Evolutionary conservation across 148 eudicot genomes (phyloP).

Genomic region (Oxyria digyna): DNA sequence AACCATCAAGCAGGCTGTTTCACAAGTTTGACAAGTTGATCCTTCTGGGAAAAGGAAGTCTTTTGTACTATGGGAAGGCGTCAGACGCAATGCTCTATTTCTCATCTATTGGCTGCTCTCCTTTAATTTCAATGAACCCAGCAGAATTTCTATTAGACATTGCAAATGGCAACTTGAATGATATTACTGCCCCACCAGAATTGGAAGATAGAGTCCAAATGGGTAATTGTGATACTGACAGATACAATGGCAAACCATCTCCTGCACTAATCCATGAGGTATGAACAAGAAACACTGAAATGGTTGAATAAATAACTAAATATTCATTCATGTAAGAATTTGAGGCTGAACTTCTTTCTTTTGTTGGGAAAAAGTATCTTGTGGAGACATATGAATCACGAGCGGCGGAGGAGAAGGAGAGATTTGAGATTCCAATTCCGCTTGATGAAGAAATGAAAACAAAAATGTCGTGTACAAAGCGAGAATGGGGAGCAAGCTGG

Average conservation of each 20-base stretch:
- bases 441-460: conserved; percentile 50
- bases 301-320: too few species aligned
- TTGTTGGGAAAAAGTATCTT: conserved; percentile 39
- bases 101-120: conserved; percentile 69
- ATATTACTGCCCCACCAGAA: conserved; percentile 72
- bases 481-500: conserved; percentile 99
- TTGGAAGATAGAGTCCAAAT: conserved; percentile 71
- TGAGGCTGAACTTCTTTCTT: not conserved
- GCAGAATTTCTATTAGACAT: conserved; percentile 91
- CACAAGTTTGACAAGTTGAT: conserved; percentile 86
- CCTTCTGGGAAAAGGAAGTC: conserved; percentile 81
- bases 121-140: conserved; percentile 87
- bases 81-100: conserved; percentile 78
- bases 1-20: conserved; percentile 94
- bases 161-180: conserved; percentile 78
- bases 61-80: conserved; percentile 83
- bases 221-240: conserved; percentile 34
- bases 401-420: conserved; percentile 48
- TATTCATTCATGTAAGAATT: not conserved
- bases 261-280: conserved; percentile 71
- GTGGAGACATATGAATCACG: conserved; percentile 82
- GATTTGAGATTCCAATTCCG: conserved; percentile 42
- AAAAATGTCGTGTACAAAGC: conserved; percentile 22
- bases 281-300: too few species aligned
- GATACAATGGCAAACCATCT: conserved; percentile 54